Base-by-base conservation (phyloP, 768 basidiomycete species). In the Mycena haematopus region DNA sequence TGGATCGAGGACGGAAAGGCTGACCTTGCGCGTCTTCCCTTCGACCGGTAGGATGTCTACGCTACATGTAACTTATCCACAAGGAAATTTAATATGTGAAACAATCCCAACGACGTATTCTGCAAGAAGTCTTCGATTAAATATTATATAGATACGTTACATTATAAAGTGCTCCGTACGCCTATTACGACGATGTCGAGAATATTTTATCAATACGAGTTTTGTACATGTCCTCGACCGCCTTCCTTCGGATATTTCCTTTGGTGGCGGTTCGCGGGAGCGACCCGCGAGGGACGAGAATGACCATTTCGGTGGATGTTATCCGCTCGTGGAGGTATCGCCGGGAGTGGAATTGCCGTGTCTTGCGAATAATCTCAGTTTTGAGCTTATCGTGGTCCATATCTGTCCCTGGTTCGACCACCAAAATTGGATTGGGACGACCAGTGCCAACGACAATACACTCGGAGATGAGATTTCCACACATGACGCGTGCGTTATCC, bases 1-100 rank as follows among this genome's bases (percentile, higher is more conserved):
- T 93, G 92, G 92, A 84, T 95, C 65, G 89, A 91, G 58, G 86
- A 89, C 5, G 91, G 89, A 49, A 90, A 85, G 76, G 91, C 88
- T 9, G 82, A 81, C n/a, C 60, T 83, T 64, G 72, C 78, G 4
- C 76, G 79, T 54, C 72, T 84, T 57, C 82, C 81, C 31, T 56
- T 51, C 21, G 60, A 62, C 3, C 54, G 60, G 40, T 62, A 38
- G 47, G 29, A 21, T 22, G 13, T 27, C 22, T 54, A 52, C 27
- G 44, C 52, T 62, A 52, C 61, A 38, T 52, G 55, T 52, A 56
- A 62, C 9, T 46, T 52, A 62, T 62, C 46, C 25, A 27, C 46
- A 29, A 47, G 29, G 27, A n/a, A 56, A 35, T 24, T 22, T 47
- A 56, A 46, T 45, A 33, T 56, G 45, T 40, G n/a, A n/a, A n/a